Evolutionary conservation across 306 rosid genomes (phyloP).

Genomic region (Castanea crenata): DNA sequence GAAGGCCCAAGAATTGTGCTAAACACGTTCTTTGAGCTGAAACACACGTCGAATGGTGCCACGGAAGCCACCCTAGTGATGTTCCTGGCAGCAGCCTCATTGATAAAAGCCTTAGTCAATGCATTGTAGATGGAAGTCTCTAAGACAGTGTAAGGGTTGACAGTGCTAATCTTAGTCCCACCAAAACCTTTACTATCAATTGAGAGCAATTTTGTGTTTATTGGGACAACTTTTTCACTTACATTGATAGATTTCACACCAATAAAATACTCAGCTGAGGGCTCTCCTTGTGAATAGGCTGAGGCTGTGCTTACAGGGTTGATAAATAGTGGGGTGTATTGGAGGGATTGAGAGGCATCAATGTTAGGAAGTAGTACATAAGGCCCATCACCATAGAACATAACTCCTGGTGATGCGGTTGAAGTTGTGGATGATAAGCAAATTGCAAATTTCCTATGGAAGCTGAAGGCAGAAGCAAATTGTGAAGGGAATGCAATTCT

Average conservation of each 20-base stretch:
- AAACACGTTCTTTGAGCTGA: slow-evolving; percentile 17
- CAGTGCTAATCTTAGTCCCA: slow-evolving; percentile 75
- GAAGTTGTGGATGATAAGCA: slow-evolving; percentile 37
- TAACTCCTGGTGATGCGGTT: slow-evolving; percentile 28
- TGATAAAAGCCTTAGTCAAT: slow-evolving; percentile 34
- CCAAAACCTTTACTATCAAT: slow-evolving; percentile 47
- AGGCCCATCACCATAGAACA: slow-evolving; percentile 54
- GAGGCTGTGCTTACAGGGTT: slow-evolving; percentile 66
- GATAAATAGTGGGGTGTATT: slow-evolving; percentile 35
- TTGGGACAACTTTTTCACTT: slow-evolving; percentile 12
- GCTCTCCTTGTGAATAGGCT: slow-evolving; percentile 36
- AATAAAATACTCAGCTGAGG: slow-evolving; percentile 60
- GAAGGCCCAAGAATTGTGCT: slow-evolving; percentile 32
- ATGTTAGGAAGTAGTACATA: slow-evolving; percentile 44
- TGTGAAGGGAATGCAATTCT: slow-evolving; percentile 48
- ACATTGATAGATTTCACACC: slow-evolving; percentile 45
- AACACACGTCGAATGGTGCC: slow-evolving; percentile 51
- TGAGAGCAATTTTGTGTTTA: slow-evolving; percentile 44
- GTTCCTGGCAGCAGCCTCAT: slow-evolving; percentile 38
- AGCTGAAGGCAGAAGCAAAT: slow-evolving; percentile 57
- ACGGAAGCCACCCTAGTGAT: slow-evolving; percentile 26
- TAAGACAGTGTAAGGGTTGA: slow-evolving; percentile 57
- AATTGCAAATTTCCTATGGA: slow-evolving; percentile 48
- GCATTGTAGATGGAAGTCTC: slow-evolving; percentile 57
- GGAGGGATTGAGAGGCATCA: slow-evolving; percentile 29